A percentile compares a stretch with the other conserved stretches of the same genome.
Evolutionary conservation across 371 early-diverging fungal genomes (phyloP).

Genomic region (Haplosporangium sp.): DNA sequence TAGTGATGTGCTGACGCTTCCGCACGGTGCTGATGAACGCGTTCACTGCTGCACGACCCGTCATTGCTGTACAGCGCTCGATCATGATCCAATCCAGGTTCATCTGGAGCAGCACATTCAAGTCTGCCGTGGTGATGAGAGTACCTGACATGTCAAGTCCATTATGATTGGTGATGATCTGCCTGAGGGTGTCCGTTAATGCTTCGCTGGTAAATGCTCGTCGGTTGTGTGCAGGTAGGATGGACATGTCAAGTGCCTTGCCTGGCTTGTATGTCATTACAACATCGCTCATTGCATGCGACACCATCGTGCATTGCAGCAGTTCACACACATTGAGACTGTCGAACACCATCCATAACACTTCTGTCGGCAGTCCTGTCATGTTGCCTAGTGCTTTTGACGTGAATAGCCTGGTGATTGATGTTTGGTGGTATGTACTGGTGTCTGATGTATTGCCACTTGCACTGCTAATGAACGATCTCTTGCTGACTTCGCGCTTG

Average conservation of each 20-base stretch:
- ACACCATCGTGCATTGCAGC: slow-evolving; percentile 7
- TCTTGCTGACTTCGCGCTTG: too few relatives aligned
- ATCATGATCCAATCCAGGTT: slow-evolving; percentile 5
- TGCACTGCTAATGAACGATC: too few relatives aligned
- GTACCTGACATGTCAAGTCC: slow-evolving; percentile 11
- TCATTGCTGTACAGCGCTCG: slow-evolving; percentile 2
- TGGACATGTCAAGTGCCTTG: slow-evolving; percentile 9
- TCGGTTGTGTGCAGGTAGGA: slow-evolving; percentile 6
- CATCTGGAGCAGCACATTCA: slow-evolving; percentile 4
- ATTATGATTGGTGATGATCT: slow-evolving; percentile 12
- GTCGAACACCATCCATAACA: slow-evolving; percentile 14
- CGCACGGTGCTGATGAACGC: background rate
- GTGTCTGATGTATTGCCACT: too few relatives aligned
- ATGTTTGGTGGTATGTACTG: too few relatives aligned
- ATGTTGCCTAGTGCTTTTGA: too few relatives aligned
- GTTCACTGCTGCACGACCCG: background rate
- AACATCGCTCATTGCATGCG: background rate
- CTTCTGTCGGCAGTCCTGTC: slow-evolving; percentile 13
- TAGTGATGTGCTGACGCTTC: slow-evolving; percentile 2
- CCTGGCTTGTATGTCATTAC: slow-evolving; percentile 12
- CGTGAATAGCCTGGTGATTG: too few relatives aligned
- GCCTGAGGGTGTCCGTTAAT: slow-evolving; percentile 13
- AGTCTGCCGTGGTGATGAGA: slow-evolving; percentile 1
- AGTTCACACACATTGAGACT: slow-evolving; percentile 6
- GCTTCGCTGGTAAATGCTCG: background rate